phyloP scores from a whole-genome alignment of 1,284 basidiomycete species.

The Xerocomus amazonicus region DNA sequence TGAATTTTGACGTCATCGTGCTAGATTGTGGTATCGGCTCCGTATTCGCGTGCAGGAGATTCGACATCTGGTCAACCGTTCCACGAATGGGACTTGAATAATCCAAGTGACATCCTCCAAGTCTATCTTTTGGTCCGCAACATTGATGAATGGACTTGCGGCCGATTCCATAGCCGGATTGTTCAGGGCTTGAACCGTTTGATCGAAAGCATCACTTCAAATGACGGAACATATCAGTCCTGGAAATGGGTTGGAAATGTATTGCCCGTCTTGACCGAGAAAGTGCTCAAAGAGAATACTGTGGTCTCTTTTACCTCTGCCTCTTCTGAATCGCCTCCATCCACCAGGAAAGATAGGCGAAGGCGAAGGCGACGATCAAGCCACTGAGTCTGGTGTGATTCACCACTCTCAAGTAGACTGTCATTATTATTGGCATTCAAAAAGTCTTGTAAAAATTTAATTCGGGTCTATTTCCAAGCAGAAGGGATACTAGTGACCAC shows the following conservation, averaged over 20 bases:
- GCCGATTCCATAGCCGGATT: slow-evolving; percentile 40
- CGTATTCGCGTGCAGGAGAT: slow-evolving; percentile 36
- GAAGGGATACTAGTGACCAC: slow-evolving; percentile 76
- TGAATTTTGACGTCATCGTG: neutral
- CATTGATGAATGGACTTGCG: slow-evolving; percentile 50
- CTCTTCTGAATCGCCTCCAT: slow-evolving; percentile 25
- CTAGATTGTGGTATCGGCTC: slow-evolving; percentile 49
- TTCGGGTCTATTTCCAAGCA: slow-evolving; percentile 57
- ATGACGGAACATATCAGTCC: slow-evolving; percentile 36
- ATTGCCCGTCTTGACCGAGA: slow-evolving; percentile 17
- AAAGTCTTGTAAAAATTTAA: no score
- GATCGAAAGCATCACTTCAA: slow-evolving; percentile 33
- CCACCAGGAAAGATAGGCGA: slow-evolving; percentile 30
- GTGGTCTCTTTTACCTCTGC: slow-evolving; percentile 27
- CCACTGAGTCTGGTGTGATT: slow-evolving; percentile 11
- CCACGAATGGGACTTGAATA: slow-evolving; percentile 48
- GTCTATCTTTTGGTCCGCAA: slow-evolving; percentile 54
- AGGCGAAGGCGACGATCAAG: slow-evolving; percentile 30
- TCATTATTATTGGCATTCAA: neutral
- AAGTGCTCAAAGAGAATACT: slow-evolving; percentile 35
- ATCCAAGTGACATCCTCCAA: slow-evolving; percentile 44
- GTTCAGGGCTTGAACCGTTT: slow-evolving; percentile 38
- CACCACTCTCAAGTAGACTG: slow-evolving; percentile 1
- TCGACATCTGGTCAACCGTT: slow-evolving; percentile 29
- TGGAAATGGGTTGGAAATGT: slow-evolving; percentile 48